phyloP scores from a whole-genome alignment of 495 filamentous ascomycete species.

The Neurospora discreta region DNA sequence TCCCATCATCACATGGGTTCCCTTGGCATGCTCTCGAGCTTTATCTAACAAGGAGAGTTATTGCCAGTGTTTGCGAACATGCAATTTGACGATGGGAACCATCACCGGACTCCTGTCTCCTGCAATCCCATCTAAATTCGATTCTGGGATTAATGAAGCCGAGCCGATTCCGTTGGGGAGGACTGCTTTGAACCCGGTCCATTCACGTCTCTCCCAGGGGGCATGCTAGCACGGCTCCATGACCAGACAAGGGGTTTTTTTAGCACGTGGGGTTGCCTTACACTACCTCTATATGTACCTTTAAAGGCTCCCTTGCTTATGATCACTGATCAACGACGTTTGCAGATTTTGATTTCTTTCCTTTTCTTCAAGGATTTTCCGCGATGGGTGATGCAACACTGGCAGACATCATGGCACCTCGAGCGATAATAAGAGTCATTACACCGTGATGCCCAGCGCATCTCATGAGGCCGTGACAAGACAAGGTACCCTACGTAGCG shows the following conservation, averaged over 20 bases:
- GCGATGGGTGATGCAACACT: neutral
- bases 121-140: neutral
- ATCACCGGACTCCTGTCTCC: constrained; percentile 16
- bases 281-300: neutral
- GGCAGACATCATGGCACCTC: neutral
- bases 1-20: neutral
- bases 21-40: neutral
- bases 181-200: neutral
- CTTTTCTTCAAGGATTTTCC: neutral
- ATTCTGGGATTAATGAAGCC: constrained; percentile 13
- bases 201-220: neutral
- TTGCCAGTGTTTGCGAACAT: constrained; percentile 16
- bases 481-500: neutral
- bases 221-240: neutral
- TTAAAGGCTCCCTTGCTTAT: neutral
- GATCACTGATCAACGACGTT: neutral
- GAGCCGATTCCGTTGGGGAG: constrained; percentile 9
- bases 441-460: neutral
- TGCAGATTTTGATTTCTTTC: neutral
- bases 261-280: neutral
- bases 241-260: neutral
- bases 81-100: constrained; percentile 22
- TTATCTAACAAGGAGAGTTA: constrained; percentile 6
- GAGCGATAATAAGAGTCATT: neutral
- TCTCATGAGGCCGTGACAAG: neutral